Evolutionary conservation across 768 basidiomycete genomes (phyloP).

Genomic region (Suillus paluster): DNA sequence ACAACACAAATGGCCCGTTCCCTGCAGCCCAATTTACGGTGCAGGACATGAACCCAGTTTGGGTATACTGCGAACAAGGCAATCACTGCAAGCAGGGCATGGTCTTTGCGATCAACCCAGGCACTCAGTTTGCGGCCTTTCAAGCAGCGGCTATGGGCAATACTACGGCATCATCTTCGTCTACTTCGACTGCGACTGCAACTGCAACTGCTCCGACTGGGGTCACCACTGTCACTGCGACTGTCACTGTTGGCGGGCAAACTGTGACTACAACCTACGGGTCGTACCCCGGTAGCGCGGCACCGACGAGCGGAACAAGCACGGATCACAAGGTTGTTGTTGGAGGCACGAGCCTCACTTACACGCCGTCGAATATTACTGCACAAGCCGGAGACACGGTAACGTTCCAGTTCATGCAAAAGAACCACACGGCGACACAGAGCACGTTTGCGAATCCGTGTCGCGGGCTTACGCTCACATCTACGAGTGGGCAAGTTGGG

Average conservation of each 20-base stretch:
- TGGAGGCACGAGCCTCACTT: conserved; percentile 44
- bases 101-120: conserved; percentile 72
- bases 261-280: conserved; percentile 41
- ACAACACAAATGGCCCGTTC: conserved; percentile 46
- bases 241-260: conserved; percentile 38
- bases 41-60: conserved; percentile 49
- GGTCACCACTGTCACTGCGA: conserved; percentile 42
- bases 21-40: conserved; percentile 49
- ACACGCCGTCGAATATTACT: conserved; percentile 49
- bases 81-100: conserved; percentile 63
- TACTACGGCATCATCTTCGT: conserved; percentile 19
- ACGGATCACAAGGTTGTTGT: conserved; percentile 47
- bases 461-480: conserved; percentile 44
- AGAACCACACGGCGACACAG: conserved; percentile 54
- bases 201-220: conserved; percentile 34
- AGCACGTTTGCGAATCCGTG: conserved; percentile 43
- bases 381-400: conserved; percentile 52
- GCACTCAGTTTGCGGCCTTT: conserved; percentile 56
- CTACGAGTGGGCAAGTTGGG: conserved; percentile 47
- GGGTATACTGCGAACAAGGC: conserved; percentile 62
- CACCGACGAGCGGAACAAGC: conserved; percentile 26
- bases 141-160: conserved; percentile 52
- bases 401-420: conserved; percentile 46
- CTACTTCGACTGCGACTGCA: conserved; percentile 24
- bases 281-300: conserved; percentile 34